Evolutionary conservation across 345 rosid species (phyloP), one percentile per base, ranked within the genome.

Genomic region (Bruguiera sexangula): DNA sequence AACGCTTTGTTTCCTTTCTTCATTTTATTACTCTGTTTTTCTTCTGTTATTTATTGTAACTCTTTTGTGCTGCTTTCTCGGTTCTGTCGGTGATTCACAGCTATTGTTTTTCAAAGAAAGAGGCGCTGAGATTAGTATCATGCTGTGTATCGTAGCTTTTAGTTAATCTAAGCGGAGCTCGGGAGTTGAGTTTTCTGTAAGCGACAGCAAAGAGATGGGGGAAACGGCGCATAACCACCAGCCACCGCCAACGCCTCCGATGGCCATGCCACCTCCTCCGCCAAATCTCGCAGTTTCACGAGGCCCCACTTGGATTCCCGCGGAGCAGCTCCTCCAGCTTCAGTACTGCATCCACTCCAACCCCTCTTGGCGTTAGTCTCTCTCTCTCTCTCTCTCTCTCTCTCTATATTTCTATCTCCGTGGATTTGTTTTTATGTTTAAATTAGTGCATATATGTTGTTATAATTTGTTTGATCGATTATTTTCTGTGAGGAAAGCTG

Each of bases 291-390:
- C 78, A 11, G 19, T 74, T 34, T 66, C 83, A 3, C 82, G 64
- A 60, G 92, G 97, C 24, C 82, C 98, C 63, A 79, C 60, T 67
- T 95, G 94, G 94, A 32, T 84, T 69, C 99, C 99, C 8, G 83
- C 84, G 8, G 99, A 95, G 82, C 97, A 90, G 78, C 97, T 95
- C 71, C 90, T 78, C 69, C 97, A 90, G 60, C 96, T 95, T 69
- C 85, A 90, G 69, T 95, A 80, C 76, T 95, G 98, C 97, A 95
- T 95, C 97, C 90, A 92, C 77, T 92, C 99, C 70, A 95, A 95
- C 67, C 99, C 99, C 67, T 69, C 92, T 32, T 95, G 98, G 99
- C 81, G 99, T 94, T 68, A 87, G 96, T 90, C 76, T 67, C 81
- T 79, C 60, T 73, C 19, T 24, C 29, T 8, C 16, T 56, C 65